phyloP scores from a whole-genome alignment of 2,329 filamentous ascomycete species.

The Colletotrichum sp. region DNA sequence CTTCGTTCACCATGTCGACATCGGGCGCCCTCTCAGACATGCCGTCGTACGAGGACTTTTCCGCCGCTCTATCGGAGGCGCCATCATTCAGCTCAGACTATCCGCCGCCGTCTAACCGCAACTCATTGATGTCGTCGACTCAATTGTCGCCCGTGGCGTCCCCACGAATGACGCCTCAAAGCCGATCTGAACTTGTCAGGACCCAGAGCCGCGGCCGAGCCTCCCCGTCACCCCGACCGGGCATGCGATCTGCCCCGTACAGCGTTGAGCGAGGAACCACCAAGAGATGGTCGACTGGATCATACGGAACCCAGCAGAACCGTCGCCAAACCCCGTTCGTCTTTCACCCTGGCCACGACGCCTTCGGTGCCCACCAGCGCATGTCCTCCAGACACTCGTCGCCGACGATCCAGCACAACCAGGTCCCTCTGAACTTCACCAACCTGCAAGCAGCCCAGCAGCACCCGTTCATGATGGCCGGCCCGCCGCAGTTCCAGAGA shows the following conservation, averaged over 20 bases:
- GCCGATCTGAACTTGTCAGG: conserved; percentile 65
- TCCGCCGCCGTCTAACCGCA: conserved; percentile 69
- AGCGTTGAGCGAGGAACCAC: conserved; percentile 69
- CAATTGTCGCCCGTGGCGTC: conserved; percentile 77
- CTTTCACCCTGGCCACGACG: conserved; percentile 66
- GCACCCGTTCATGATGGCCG: conserved; percentile 60
- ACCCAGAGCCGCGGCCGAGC: conserved; percentile 72
- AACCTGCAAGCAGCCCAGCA: conserved; percentile 62
- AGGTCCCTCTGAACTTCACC: conserved; percentile 58
- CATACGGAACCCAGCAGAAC: conserved; percentile 64
- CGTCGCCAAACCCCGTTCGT: conserved; percentile 65
- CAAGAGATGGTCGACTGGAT: conserved; percentile 82
- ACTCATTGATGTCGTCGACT: conserved; percentile 73
- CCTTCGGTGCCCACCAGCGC: conserved; percentile 61
- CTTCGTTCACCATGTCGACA: conserved; percentile 76
- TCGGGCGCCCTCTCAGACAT: conserved; percentile 70
- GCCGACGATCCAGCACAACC: conserved; percentile 49
- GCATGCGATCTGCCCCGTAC: conserved; percentile 73
- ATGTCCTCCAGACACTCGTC: conserved; percentile 61
- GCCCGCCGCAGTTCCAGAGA: conserved; percentile 54
- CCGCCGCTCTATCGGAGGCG: conserved; percentile 69
- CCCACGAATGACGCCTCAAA: conserved; percentile 68
- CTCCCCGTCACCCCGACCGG: conserved; percentile 74
- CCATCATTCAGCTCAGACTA: conserved; percentile 72
- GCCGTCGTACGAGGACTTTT: conserved; percentile 74